These are phyloP conservation scores for Cercis canadensis DNA, from an alignment of 306 rosid genomes.

Conservation along the genomic window DNA sequence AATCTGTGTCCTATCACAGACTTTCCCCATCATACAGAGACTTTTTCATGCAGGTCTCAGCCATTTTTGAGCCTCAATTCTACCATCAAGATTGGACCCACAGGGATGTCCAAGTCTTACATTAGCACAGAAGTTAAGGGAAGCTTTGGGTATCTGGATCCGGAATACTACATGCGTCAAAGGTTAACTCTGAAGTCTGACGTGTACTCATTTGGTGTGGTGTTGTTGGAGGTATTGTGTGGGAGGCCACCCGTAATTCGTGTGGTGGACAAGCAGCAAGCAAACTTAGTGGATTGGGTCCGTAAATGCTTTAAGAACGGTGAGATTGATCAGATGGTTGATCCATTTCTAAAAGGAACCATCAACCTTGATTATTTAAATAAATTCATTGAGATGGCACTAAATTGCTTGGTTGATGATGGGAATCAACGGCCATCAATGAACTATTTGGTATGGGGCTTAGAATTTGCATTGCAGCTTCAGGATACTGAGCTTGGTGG, in stretches of 20 bases:
- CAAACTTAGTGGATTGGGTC: constrained; percentile 55
- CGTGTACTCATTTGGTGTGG: constrained; percentile 69
- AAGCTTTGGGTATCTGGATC: constrained; percentile 52
- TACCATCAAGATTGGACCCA: constrained; percentile 52
- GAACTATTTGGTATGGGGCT: constrained; percentile 66
- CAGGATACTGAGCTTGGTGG: constrained; percentile 50
- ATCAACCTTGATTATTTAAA: constrained; percentile 42
- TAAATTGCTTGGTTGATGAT: constrained; percentile 60
- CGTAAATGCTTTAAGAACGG: constrained; percentile 18
- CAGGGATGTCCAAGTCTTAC: constrained; percentile 35
- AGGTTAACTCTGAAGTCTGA: constrained; percentile 61
- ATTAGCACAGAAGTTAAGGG: constrained; percentile 52
- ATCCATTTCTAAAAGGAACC: constrained; percentile 44
- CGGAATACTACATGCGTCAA: constrained; percentile 48
- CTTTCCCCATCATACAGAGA: too few species aligned
- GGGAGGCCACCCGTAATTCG: constrained; percentile 51
- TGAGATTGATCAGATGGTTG: too few species aligned
- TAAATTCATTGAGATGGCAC: constrained; percentile 46
- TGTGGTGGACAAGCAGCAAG: constrained; percentile 34
- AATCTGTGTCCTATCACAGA: too few species aligned
- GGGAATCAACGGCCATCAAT: constrained; percentile 58
- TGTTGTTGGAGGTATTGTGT: constrained; percentile 60
- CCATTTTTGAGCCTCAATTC: too few species aligned
- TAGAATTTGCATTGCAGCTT: constrained; percentile 61
- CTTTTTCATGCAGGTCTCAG: too few species aligned